These are phyloP conservation scores for Purshia tridentata DNA, from an alignment of 306 rosid species.

Conservation along the genomic window DNA sequence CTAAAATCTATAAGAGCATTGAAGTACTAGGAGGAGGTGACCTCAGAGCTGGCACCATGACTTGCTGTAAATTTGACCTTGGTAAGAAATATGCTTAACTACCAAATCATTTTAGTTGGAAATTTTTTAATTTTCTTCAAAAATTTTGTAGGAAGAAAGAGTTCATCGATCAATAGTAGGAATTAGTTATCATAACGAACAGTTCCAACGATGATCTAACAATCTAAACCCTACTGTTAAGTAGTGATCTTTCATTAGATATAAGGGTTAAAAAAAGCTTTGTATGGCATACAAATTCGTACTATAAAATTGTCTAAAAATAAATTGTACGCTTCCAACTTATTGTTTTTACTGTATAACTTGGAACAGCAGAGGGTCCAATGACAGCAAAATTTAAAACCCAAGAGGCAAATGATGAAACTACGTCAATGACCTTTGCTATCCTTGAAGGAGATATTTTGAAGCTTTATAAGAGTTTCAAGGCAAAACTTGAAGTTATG, in stretches of 20 bases:
- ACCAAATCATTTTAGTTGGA: no score
- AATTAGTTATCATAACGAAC: no score
- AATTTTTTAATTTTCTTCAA: no score
- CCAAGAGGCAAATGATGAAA: slow-evolving; percentile 1
- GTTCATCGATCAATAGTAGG: no score
- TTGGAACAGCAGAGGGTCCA: slow-evolving; percentile 14
- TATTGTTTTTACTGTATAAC: background rate
- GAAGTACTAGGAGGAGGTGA: slow-evolving; percentile 17
- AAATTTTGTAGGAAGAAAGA: no score
- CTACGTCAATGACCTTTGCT: background rate
- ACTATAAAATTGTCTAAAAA: no score
- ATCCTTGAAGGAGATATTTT: slow-evolving; percentile 15
- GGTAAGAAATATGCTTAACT: background rate
- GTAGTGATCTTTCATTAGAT: no score
- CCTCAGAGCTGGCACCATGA: slow-evolving; percentile 13
- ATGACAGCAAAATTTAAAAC: slow-evolving; percentile 6
- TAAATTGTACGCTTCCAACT: no score
- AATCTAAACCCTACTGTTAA: no score
- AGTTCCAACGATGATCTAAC: no score
- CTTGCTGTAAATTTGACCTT: slow-evolving; percentile 12
- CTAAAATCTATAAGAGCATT: slow-evolving; percentile 15
- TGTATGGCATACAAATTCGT: no score
- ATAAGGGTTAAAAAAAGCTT: no score
- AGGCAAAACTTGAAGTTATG: slow-evolving; percentile 4
- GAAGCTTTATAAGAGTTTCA: slow-evolving; percentile 9